Base-by-base conservation (phyloP, 345 rosid species). In the Hypericum perforatum region DNA sequence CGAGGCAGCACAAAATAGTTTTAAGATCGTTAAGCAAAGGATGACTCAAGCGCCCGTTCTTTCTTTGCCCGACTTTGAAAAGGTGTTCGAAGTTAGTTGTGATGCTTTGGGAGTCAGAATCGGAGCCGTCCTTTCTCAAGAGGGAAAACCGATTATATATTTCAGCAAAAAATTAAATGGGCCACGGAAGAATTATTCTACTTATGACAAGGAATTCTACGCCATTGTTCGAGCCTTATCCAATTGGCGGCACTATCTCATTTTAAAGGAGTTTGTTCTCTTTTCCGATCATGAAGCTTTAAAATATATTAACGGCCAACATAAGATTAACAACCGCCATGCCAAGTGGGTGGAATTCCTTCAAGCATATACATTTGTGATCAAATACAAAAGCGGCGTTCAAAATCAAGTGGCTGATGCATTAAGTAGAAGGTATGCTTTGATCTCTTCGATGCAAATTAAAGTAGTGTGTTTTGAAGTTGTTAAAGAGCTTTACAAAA, bases 291-390 rank as follows among this genome's bases (percentile, higher is more conserved):
- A 57, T 13, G 52, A 57, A 45, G 52, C 61, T 6, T 14, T 57
- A 5, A 57, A 45, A 37, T 45, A 16, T 15, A 37, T 57, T 4
- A 32, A 45, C 9, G 38, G 36, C 5, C 36, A 36, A 10, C 52
- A 57, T 3, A 45, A 45, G 15, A 42, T 57, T n/a, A 57, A 45
- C 11, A 10, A 12, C 0, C 4, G 52, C 6, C 61, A 37, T 57
- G 36, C 43, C 8, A 57, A n/a, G 14, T 45, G 52, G 61, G 52
- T 57, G 14, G 43, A 44, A 15, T 57, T n/a, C 16, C 11, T 57
- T 16, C 49, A 42, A 32, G 29, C 16, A 5, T 43, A 16, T 37
- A 9, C 39, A 11, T 56, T 44, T 7, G 7, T 37, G 10, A 43
- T 56, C 40, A 43, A 44, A 32, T 52, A 45, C n/a, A 57, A 45